Percentiles rank a stretch among this genome's conserved stretches.
These are phyloP conservation scores for Blastocystis sp. DNA, from an alignment of 352 stramenopile genomes.

Conservation along the genomic window DNA sequence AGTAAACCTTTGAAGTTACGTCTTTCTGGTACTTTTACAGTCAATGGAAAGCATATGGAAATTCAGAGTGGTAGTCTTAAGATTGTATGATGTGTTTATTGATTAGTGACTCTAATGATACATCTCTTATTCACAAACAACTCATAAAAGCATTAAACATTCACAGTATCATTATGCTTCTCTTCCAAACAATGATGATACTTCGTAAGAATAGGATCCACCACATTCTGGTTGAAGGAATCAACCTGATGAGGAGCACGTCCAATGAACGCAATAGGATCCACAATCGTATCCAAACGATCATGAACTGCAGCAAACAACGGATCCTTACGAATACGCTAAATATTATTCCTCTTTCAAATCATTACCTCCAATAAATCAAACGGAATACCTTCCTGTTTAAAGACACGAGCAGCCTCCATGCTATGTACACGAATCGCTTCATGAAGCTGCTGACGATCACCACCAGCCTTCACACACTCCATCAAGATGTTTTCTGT, in stretches of 20 bases:
- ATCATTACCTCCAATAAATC: conserved; percentile 81
- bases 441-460: conserved; percentile 92
- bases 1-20: conserved; percentile 25
- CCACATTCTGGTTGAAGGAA: conserved; percentile 87
- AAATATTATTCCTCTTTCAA: not conserved
- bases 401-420: conserved; percentile 89
- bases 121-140: not conserved
- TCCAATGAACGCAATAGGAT: conserved; percentile 93
- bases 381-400: conserved; percentile 90
- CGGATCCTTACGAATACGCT: conserved; percentile 83
- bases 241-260: conserved; percentile 85
- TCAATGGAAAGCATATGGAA: conserved; percentile 13
- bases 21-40: not conserved
- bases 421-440: conserved; percentile 95
- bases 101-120: not conserved
- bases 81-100: conserved; percentile 15
- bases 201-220: conserved; percentile 72
- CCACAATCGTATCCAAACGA: conserved; percentile 85
- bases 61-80: conserved; percentile 43
- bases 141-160: not conserved
- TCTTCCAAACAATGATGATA: conserved; percentile 55
- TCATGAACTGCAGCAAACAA: conserved; percentile 87
- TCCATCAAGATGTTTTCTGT: conserved; percentile 99
- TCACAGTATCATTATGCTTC: conserved; percentile 45
- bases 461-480: conserved; percentile 91